These are phyloP conservation scores for Candida dendrica DNA, from an alignment of 805 yeast species.

Conservation along the genomic window DNA sequence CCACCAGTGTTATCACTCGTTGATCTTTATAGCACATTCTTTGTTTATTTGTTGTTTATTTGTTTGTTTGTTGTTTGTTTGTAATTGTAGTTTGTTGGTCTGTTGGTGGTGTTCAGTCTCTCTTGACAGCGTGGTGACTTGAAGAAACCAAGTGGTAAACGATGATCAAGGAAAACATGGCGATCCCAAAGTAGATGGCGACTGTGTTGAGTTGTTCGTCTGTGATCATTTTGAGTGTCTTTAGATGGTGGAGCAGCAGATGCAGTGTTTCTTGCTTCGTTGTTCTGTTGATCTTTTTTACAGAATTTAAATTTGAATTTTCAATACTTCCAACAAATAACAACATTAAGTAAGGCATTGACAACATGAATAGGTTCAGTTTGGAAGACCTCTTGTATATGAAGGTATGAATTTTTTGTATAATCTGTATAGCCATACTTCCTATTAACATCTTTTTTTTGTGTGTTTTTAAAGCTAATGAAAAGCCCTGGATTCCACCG, in stretches of 20 bases:
- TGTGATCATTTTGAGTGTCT: constrained; percentile 50
- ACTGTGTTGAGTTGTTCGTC: constrained; percentile 68
- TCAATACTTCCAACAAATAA: no score
- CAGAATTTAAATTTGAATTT: no score
- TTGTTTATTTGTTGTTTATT: background rate
- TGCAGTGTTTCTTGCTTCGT: no score
- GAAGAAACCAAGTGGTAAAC: constrained; percentile 58
- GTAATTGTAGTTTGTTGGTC: background rate
- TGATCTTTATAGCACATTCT: no score
- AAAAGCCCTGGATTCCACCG: constrained; percentile 52
- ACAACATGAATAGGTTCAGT: background rate
- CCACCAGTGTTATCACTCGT: no score
- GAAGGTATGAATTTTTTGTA: no score
- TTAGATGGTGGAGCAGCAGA: background rate
- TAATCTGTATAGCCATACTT: no score
- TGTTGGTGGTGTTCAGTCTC: constrained; percentile 16
- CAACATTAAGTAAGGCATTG: no score
- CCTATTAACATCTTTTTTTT: constrained; percentile 5
- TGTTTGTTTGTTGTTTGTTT: no score
- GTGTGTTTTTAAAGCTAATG: no score
- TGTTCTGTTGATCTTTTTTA: no score
- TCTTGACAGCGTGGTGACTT: constrained; percentile 21
- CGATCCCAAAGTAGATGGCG: constrained; percentile 63
- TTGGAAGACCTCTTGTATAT: no score
- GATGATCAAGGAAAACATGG: constrained; percentile 59